Evolutionary conservation across 257 asterid genomes (phyloP).

Genomic region (Forsythia viridissima): DNA sequence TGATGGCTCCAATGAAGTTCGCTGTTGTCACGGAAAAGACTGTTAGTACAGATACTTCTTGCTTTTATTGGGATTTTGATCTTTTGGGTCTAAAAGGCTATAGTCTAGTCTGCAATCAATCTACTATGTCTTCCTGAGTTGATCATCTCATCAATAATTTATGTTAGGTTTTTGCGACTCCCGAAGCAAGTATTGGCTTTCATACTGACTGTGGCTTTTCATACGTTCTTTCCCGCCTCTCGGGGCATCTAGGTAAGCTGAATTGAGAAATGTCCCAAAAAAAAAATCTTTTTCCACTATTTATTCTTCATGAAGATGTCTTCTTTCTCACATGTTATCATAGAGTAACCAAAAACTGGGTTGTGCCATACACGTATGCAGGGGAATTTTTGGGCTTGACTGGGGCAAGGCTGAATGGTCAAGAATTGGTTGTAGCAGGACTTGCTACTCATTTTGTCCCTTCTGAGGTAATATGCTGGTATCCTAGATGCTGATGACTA

Average conservation of each 20-base stretch:
- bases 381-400: constrained; percentile 92
- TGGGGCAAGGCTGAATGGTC: constrained; percentile 84
- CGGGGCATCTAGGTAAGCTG: constrained; percentile 74
- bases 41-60: constrained; percentile 42
- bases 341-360: constrained; percentile 8
- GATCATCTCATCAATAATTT: neutral
- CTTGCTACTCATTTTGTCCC: constrained; percentile 92
- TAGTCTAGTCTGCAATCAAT: neutral
- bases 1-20: constrained; percentile 89
- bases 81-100: neutral
- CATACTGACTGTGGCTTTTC: constrained; percentile 97
- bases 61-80: neutral
- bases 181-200: constrained; percentile 93
- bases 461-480: constrained; percentile 55
- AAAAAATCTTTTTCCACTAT: neutral
- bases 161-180: constrained; percentile 85
- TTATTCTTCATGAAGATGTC: neutral
- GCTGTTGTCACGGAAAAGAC: constrained; percentile 92
- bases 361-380: constrained; percentile 25
- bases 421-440: constrained; percentile 81
- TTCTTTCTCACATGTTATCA: neutral
- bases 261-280: neutral
- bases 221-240: constrained; percentile 73
- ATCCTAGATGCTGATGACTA: neutral
- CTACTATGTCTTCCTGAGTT: neutral